Evolutionary conservation across 2,329 filamentous ascomycete genomes (phyloP).

Genomic region (Exophiala calicioides): DNA sequence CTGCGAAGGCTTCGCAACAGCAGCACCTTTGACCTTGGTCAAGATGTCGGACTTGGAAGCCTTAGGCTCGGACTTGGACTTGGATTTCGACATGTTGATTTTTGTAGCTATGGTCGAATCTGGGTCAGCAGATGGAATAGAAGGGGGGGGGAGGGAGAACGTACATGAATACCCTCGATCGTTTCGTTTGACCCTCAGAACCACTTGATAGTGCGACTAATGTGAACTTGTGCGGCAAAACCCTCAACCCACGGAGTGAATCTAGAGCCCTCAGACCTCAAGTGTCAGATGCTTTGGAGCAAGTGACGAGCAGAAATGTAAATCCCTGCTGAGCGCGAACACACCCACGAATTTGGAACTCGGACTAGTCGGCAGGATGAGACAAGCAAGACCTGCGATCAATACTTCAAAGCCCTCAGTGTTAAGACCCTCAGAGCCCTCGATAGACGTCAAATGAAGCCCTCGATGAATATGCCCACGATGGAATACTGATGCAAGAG

Average conservation of each 20-base stretch:
- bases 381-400: constrained; percentile 26
- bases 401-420: constrained; percentile 18
- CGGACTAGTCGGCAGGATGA: constrained; percentile 18
- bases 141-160: constrained; percentile 5
- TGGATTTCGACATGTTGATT: constrained; percentile 50
- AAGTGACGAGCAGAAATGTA: constrained; percentile 23
- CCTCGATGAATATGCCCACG: constrained; percentile 26
- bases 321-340: constrained; percentile 24
- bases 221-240: constrained; percentile 20
- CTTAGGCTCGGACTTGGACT: constrained; percentile 43
- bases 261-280: constrained; percentile 28
- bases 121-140: constrained; percentile 10
- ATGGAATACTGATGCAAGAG: constrained; percentile 19
- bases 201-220: constrained; percentile 4
- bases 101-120: constrained; percentile 19
- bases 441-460: constrained; percentile 29
- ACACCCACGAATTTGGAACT: constrained; percentile 14
- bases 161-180: constrained; percentile 13
- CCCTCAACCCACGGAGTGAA: constrained; percentile 28
- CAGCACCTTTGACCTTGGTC: constrained; percentile 51
- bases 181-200: constrained; percentile 16
- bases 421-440: constrained; percentile 25
- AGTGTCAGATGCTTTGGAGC: constrained; percentile 21
- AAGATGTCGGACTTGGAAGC: constrained; percentile 43
- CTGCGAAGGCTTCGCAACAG: constrained; percentile 47